These are phyloP conservation scores for Xylogone sp. DNA, from an alignment of 2,329 filamentous ascomycete species.

Conservation along the genomic window DNA sequence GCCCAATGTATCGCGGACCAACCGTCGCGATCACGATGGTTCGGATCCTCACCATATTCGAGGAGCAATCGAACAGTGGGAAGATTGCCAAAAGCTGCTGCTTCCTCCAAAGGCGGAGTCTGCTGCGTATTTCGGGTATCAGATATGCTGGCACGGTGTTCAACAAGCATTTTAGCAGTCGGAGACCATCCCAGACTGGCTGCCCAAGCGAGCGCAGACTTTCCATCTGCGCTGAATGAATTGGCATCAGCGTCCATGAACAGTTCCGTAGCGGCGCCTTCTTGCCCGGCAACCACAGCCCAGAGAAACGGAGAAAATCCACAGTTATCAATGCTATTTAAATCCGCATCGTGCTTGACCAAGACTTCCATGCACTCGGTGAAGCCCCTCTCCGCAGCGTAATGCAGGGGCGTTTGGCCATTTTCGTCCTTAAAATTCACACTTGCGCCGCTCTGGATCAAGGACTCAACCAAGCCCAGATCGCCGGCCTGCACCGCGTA, in stretches of 20 bases:
- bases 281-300: constrained; percentile 3
- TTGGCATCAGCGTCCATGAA: background rate
- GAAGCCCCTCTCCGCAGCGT: constrained; percentile 1
- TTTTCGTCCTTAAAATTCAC: constrained; percentile 3
- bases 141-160: background rate
- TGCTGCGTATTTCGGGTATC: constrained; percentile 5
- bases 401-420: constrained; percentile 1
- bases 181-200: constrained; percentile 6
- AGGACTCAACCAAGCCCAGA: constrained; percentile 17
- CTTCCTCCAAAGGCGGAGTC: constrained; percentile 15
- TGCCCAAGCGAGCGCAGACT: constrained; percentile 5
- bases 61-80: constrained; percentile 12
- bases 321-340: background rate
- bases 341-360: background rate
- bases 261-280: background rate
- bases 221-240: background rate
- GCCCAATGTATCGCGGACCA: constrained; percentile 16
- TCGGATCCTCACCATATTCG: constrained; percentile 4
- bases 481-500: constrained; percentile 15
- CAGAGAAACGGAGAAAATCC: background rate
- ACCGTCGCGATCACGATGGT: constrained; percentile 18
- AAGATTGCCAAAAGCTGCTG: constrained; percentile 15
- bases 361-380: constrained; percentile 1
- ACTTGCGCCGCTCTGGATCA: constrained; percentile 3
- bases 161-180: constrained; percentile 9